phyloP scores from a whole-genome alignment of 257 asterid species.

The Gentiana macrophylla region DNA sequence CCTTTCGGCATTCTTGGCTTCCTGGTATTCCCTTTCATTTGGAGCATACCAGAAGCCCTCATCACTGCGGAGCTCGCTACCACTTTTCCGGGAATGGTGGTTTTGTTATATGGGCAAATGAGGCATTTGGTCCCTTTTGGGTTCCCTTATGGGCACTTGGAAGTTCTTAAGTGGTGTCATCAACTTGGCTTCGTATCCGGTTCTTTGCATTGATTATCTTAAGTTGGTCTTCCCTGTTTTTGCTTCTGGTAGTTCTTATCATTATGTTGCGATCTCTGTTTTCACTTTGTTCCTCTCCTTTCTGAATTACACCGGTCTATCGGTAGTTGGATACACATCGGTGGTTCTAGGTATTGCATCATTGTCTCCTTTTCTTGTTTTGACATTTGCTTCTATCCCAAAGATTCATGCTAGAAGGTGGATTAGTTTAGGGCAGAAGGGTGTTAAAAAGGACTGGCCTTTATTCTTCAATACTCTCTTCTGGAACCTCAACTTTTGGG shows the following conservation, averaged over 20 bases:
- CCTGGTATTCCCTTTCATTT: conserved; percentile 36
- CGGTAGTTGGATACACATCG: conserved; percentile 21
- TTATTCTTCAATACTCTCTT: conserved; percentile 59
- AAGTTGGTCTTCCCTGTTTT: conserved; percentile 33
- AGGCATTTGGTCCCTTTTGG: conserved; percentile 58
- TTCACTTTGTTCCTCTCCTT: conserved; percentile 16
- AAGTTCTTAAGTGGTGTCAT: conserved; percentile 40
- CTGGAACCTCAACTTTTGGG: conserved; percentile 79
- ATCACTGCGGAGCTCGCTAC: conserved; percentile 57
- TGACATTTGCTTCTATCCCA: conserved; percentile 15
- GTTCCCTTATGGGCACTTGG: conserved; percentile 54
- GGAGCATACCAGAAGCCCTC: conserved; percentile 50
- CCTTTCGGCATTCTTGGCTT: conserved; percentile 40
- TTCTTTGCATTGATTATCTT: conserved; percentile 36
- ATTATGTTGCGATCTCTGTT: conserved; percentile 16
- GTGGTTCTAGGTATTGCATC: conserved; percentile 19
- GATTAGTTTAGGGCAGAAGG: conserved; percentile 43
- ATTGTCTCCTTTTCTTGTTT: conserved; percentile 13
- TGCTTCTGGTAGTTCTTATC: conserved; percentile 27
- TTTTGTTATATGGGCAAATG: conserved; percentile 46
- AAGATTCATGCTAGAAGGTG: conserved; percentile 26
- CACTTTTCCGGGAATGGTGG: conserved; percentile 53
- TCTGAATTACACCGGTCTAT: conserved; percentile 20
- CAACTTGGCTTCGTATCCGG: conserved; percentile 44
- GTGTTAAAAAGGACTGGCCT: conserved; percentile 52